A percentile compares a stretch with the other conserved stretches of the same genome.
Evolutionary conservation across 2,329 filamentous ascomycete species (phyloP).

Genomic region (Tolypocladium pustulatum): DNA sequence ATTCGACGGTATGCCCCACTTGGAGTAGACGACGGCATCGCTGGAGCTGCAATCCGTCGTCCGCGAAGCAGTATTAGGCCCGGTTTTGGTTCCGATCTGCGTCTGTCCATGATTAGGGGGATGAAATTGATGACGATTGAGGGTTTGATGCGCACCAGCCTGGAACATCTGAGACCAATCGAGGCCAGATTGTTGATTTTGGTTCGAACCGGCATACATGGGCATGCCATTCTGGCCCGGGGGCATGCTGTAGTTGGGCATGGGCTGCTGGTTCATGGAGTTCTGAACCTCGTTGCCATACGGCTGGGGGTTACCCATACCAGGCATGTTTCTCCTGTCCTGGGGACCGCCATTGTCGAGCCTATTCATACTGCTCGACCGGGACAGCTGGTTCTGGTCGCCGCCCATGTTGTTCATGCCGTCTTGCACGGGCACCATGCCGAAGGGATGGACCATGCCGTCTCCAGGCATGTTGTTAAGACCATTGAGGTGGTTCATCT

Average conservation of each 20-base stretch:
- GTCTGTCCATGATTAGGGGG: slow-evolving; percentile 56
- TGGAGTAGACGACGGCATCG: slow-evolving; percentile 37
- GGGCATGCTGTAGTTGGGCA: slow-evolving; percentile 54
- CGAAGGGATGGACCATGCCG: slow-evolving; percentile 46
- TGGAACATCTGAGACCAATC: slow-evolving; percentile 76
- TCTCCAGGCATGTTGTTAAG: slow-evolving; percentile 48
- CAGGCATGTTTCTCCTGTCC: slow-evolving; percentile 48
- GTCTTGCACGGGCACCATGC: slow-evolving; percentile 45
- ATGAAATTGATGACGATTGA: slow-evolving; percentile 43
- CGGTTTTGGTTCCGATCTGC: slow-evolving; percentile 60
- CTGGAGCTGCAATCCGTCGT: slow-evolving; percentile 34
- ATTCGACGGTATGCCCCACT: slow-evolving; percentile 36
- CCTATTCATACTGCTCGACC: slow-evolving; percentile 49
- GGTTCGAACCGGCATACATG: slow-evolving; percentile 50
- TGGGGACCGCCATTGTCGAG: slow-evolving; percentile 44
- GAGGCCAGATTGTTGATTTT: slow-evolving; percentile 52
- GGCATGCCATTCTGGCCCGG: slow-evolving; percentile 53
- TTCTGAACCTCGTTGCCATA: slow-evolving; percentile 48
- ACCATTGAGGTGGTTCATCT: slow-evolving; percentile 49
- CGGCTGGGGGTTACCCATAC: slow-evolving; percentile 40
- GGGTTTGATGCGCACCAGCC: slow-evolving; percentile 56
- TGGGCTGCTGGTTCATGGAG: slow-evolving; percentile 55
- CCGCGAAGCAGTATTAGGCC: slow-evolving; percentile 46
- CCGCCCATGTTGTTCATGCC: slow-evolving; percentile 49
- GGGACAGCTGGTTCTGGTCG: slow-evolving; percentile 51